Evolutionary conservation across 352 stramenopile species (phyloP), one percentile per base, ranked within the genome.

Genomic region (Phytophthora macrochlamydospora): DNA sequence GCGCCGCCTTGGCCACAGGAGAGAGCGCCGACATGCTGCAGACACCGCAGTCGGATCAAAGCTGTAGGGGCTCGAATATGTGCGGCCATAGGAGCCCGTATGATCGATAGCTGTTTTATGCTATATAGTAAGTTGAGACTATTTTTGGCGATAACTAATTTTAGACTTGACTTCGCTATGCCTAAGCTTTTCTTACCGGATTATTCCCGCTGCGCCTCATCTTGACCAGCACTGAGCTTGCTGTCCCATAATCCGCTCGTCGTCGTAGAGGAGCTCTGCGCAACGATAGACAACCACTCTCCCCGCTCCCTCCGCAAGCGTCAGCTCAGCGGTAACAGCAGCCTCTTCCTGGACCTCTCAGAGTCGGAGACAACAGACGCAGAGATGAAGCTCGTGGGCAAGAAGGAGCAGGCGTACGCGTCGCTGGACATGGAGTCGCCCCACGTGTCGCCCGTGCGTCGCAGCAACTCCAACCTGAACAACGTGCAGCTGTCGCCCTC

Each of bases 391-490:
- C 78, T 91, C 38, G 64, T 81, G 3, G 79, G 76, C 56, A 91
- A 91, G 68, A 87, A 93, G 73, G 79, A 89, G 29, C 79, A 91
- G 64, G 76, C 77, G 45, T 93, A 93, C 67, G 77, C 85, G 71
- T 89, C 85, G 50, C 67, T 93, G 42, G 83, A 93, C 37, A 67
- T 93, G 64, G 78, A 93, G 49, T 83, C 81, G n/a, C 85, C 82
- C 2, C 70, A 68, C 24, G 60, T 66, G 48, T 30, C 59, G 42
- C 45, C 68, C 28, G 48, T 75, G 28, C 75, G 76, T 4, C 71
- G 75, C 51, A 70, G 67, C 58, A 75, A 66, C 63, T 65, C 78
- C 55, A 72, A 62, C 33, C 63, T 75, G 5, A 59, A 60, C 12
- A 81, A 76, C 56, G 57, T 83, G 55, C 78, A 83, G 66, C 67